Evolutionary conservation across 371 early-diverging fungal species (phyloP), one percentile per base, ranked within the genome.

Genomic region (Sporodiniella umbellata): DNA sequence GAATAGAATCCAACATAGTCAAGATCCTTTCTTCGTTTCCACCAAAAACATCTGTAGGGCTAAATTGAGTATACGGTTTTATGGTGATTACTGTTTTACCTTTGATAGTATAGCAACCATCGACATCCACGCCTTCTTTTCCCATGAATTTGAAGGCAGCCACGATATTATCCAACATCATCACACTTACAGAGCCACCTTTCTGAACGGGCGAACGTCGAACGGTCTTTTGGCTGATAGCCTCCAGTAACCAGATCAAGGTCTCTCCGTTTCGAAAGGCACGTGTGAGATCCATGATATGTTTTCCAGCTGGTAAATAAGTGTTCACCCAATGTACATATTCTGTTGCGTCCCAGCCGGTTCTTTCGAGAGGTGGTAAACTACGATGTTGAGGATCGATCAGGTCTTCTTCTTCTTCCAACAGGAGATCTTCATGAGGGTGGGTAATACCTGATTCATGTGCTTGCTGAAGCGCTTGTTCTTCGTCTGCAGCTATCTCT

Each of bases 141-240:
- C 79, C 80, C 81, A 83, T 79, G 43, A 83, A 83, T 51, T 83
- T 80, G 62, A 83, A 80, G 1, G 79, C 83, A 3, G 83, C 77
- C 19, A 79, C 70, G 45, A 83, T 64, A 21, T 76, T 79, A 46
- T 83, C 81, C 4, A 83, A 66, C 79, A 78, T 78, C 43, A 62
- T 57, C 42, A 72, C 72, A 33, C 66, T 69, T 18, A 56, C 42
- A 18, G 64, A 61, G 7, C 64, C 61, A 22, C 58, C 68, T 17
- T 66, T 62, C 26, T 59, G 56, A 10, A 33, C 40, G 22, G 63
- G 64, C 3, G 77, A 63, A 25, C 72, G 48, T 25, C 72, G 73
- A 4, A 82, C 72, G 30, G 56, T 50, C 25, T 82, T 78, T 25
- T 69, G 66, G 22, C 79, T 73, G 15, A 84, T 56, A 8, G 61